phyloP scores from a whole-genome alignment of 331 rosid genomes.

The Malus hybrid region DNA sequence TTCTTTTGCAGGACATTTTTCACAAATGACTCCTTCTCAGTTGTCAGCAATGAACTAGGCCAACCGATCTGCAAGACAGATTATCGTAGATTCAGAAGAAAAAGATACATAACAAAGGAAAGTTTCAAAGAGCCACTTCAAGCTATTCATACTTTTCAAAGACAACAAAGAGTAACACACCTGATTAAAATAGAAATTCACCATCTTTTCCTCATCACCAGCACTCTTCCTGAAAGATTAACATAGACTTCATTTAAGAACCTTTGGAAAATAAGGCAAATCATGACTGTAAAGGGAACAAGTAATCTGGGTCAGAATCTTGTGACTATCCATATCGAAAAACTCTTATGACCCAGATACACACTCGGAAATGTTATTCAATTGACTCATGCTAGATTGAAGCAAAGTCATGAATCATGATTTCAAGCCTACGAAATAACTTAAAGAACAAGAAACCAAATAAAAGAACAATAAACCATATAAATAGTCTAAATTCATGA shows the following conservation, averaged over 20 bases:
- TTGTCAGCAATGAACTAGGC: conserved; percentile 89
- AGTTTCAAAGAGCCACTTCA: conserved; percentile 8
- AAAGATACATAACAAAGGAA: conserved; percentile 13
- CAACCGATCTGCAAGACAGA: conserved; percentile 67
- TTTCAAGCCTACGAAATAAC: background rate
- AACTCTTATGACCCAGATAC: background rate
- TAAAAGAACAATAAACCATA: background rate
- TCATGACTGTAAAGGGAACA: background rate
- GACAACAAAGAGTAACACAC: conserved; percentile 41
- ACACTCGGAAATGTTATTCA: background rate
- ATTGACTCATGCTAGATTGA: background rate
- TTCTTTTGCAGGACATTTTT: conserved; percentile 66
- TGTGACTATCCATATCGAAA: background rate
- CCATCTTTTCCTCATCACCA: conserved; percentile 83
- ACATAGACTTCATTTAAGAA: conserved; percentile 15
- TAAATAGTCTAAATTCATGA: background rate
- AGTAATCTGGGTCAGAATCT: background rate
- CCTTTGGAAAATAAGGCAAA: background rate
- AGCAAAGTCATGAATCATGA: background rate
- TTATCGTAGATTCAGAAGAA: conserved; percentile 6
- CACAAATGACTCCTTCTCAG: conserved; percentile 60
- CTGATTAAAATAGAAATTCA: conserved; percentile 58
- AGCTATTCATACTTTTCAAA: background rate
- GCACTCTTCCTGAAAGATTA: conserved; percentile 51
- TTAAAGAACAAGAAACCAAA: background rate